Percentiles rank a stretch among this genome's conserved stretches.
phyloP scores from a whole-genome alignment of 768 basidiomycete genomes.

The Trametes villosa region DNA sequence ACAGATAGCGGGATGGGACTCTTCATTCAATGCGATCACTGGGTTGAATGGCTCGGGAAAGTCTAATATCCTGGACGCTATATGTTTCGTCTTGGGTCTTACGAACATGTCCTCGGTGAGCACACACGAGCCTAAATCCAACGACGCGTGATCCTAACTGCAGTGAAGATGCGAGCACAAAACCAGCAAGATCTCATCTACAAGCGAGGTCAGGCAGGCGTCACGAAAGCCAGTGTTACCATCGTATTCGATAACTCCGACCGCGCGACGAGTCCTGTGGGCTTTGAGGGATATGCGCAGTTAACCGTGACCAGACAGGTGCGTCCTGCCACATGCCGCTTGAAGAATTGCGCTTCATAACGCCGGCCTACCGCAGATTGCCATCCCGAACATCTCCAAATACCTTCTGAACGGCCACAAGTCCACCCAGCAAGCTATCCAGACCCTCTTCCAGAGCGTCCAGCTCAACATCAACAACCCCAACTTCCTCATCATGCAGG shows the following conservation, averaged over 20 bases:
- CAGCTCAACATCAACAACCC: slow-evolving; percentile 99
- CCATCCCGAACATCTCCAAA: slow-evolving; percentile 90
- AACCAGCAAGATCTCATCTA: slow-evolving; percentile 99
- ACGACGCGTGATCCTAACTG: background rate
- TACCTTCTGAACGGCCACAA: slow-evolving; percentile 98
- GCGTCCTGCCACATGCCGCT: slow-evolving; percentile 22
- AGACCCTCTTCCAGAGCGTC: slow-evolving; percentile 93
- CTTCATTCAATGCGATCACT: slow-evolving; percentile 98
- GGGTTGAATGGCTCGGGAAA: slow-evolving; percentile 96
- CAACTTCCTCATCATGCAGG: slow-evolving; percentile 99
- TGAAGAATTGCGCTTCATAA: background rate
- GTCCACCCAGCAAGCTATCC: slow-evolving; percentile 79
- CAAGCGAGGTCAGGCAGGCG: slow-evolving; percentile 97
- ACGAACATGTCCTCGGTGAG: slow-evolving; percentile 93
- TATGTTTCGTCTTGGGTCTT: slow-evolving; percentile 97
- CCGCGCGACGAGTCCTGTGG: slow-evolving; percentile 78
- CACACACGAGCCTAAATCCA: background rate
- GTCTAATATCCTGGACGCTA: slow-evolving; percentile 98
- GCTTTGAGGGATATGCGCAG: slow-evolving; percentile 78
- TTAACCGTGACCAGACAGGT: slow-evolving; percentile 98
- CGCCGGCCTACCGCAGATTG: slow-evolving; percentile 69
- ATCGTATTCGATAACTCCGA: slow-evolving; percentile 99
- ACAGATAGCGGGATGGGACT: slow-evolving; percentile 95
- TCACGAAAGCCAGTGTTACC: slow-evolving; percentile 96
- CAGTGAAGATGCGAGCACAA: slow-evolving; percentile 80